A percentile compares a stretch with the other conserved stretches of the same genome.
Conservation (phyloP, 164 flowering plant genomes). For the Kingdonia uniflora region DNA sequence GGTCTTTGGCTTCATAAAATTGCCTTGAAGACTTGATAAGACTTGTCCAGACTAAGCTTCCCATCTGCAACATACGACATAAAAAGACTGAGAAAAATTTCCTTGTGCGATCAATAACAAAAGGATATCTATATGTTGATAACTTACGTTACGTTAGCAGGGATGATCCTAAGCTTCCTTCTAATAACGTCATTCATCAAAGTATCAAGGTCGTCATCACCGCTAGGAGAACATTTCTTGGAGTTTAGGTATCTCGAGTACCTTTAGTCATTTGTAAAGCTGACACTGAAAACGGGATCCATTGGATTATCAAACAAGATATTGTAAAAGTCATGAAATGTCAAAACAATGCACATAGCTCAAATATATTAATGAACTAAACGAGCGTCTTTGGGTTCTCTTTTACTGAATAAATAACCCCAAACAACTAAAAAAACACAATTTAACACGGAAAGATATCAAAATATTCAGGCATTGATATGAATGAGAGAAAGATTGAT, state of each 20-base stretch:
- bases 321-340: slow-evolving; percentile 73
- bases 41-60: slow-evolving; percentile 61
- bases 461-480: no score
- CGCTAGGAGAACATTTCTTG: slow-evolving; percentile 28
- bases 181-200: slow-evolving; percentile 62
- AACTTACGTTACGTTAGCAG: slow-evolving; percentile 52
- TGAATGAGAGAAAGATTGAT: not conserved
- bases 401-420: no score
- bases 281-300: slow-evolving; percentile 30
- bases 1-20: slow-evolving; percentile 84
- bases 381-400: no score
- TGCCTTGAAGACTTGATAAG: slow-evolving; percentile 35
- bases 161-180: slow-evolving; percentile 66
- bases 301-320: slow-evolving; percentile 45
- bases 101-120: no score
- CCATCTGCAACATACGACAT: slow-evolving; percentile 38
- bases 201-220: slow-evolving; percentile 24
- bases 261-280: slow-evolving; percentile 14
- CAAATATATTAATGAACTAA: no score
- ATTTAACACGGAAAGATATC: no score
- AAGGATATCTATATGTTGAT: no score
- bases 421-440: no score
- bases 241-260: slow-evolving; percentile 53
- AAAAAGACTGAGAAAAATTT: not conserved
- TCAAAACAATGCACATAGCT: not conserved